These are phyloP conservation scores for Pichia sp. DNA, from an alignment of 1,139 yeast genomes.

Conservation along the genomic window DNA sequence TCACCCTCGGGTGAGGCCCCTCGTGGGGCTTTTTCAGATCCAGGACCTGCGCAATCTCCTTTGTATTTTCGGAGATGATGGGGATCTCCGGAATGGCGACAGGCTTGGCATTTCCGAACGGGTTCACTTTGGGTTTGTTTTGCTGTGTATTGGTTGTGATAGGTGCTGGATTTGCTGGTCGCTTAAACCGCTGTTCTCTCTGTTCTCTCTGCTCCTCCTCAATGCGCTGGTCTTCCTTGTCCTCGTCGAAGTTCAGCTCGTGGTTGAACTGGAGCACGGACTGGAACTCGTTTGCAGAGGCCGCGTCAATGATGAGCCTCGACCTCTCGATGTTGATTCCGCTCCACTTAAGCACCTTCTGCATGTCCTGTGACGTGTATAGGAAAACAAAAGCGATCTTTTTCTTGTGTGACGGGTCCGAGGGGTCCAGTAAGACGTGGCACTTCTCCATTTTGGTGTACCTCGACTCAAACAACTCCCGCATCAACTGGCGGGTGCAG, in stretches of 20 bases:
- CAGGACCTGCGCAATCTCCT: conserved; percentile 5
- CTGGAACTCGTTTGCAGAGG: conserved; percentile 16
- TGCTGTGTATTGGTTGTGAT: conserved; percentile 11
- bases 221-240: conserved; percentile 25
- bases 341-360: conserved; percentile 33
- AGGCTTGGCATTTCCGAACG: conserved; percentile 53
- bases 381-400: conserved; percentile 32
- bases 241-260: conserved; percentile 28
- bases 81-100: conserved; percentile 29
- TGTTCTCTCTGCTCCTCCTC: conserved; percentile 9
- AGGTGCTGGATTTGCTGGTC: background rate
- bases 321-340: conserved; percentile 29
- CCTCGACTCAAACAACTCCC: conserved; percentile 32
- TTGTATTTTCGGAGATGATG: conserved; percentile 14
- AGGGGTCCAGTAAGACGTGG: conserved; percentile 30
- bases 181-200: conserved; percentile 8
- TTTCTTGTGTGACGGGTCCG: conserved; percentile 16
- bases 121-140: conserved; percentile 36
- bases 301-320: conserved; percentile 23
- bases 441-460: conserved; percentile 28
- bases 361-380: conserved; percentile 24
- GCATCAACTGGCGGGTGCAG: conserved; percentile 27
- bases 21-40: background rate
- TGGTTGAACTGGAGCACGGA: conserved; percentile 25
- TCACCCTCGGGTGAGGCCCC: conserved; percentile 37